phyloP scores from a whole-genome alignment of 2,329 filamentous ascomycete genomes.

The Aspergillus sp. region DNA sequence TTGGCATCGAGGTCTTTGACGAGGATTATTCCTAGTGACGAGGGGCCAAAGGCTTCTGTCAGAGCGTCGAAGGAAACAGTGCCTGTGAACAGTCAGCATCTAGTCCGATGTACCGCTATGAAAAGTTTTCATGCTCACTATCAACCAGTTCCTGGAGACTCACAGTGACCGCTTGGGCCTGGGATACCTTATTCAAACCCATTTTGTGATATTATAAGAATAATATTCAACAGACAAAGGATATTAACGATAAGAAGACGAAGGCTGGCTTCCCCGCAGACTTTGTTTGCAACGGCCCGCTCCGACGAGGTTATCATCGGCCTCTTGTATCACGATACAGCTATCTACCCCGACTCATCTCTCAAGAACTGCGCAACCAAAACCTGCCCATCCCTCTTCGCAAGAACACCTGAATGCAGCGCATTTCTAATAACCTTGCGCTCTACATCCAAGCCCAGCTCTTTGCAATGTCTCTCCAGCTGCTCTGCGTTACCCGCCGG shows the following conservation, averaged over 20 bases:
- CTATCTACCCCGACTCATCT: neutral
- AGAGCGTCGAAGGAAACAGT: slow-evolving; percentile 39
- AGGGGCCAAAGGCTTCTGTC: slow-evolving; percentile 73
- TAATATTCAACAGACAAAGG: neutral
- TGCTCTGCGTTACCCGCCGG: slow-evolving; percentile 29
- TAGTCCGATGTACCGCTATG: neutral
- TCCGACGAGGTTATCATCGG: too few species aligned
- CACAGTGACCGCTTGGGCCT: slow-evolving; percentile 40
- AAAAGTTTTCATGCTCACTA: slow-evolving; percentile 27
- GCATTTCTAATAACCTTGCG: slow-evolving; percentile 39
- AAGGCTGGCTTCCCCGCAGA: neutral
- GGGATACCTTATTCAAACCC: slow-evolving; percentile 14
- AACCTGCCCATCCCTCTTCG: slow-evolving; percentile 33
- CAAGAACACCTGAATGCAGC: slow-evolving; percentile 45
- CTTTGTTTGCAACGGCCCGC: neutral
- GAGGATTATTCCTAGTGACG: slow-evolving; percentile 86
- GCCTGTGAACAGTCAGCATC: slow-evolving; percentile 17
- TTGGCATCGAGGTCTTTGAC: slow-evolving; percentile 73
- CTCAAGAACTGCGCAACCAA: neutral
- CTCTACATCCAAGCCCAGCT: slow-evolving; percentile 28
- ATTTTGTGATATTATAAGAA: slow-evolving; percentile 5
- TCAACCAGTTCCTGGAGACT: slow-evolving; percentile 43
- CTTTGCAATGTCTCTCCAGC: slow-evolving; percentile 29
- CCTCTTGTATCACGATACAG: too few species aligned
- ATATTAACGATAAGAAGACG: too few species aligned